Conservation (phyloP, 495 filamentous ascomycete species). For the Lasiosphaeria miniovina region DNA sequence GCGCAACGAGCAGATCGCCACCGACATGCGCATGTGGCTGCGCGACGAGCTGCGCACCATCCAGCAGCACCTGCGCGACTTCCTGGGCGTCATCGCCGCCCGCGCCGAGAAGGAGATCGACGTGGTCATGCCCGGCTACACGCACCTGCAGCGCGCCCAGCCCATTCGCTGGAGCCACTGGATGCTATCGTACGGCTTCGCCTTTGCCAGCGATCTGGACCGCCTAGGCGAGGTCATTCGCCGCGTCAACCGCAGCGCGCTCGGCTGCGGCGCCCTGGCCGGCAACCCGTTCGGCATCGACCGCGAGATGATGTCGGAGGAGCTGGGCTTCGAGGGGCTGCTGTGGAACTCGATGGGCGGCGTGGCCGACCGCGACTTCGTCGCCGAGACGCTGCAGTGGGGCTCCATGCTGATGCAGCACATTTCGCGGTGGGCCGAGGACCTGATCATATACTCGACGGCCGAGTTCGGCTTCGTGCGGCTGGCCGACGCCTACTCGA, state of each 20-base stretch:
- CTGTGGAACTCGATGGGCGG: constrained; percentile 81
- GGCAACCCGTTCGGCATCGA: constrained; percentile 91
- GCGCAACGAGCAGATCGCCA: constrained; percentile 91
- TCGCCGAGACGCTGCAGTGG: constrained; percentile 91
- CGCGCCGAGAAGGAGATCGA: constrained; percentile 75
- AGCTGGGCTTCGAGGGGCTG: constrained; percentile 81
- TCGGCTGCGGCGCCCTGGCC: constrained; percentile 85
- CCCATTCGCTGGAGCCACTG: constrained; percentile 88
- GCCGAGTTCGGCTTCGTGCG: constrained; percentile 80
- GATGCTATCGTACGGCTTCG: constrained; percentile 74
- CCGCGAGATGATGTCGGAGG: constrained; percentile 79
- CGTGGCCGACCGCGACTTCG: constrained; percentile 85
- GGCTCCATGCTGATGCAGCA: constrained; percentile 80
- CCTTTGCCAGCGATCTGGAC: constrained; percentile 75
- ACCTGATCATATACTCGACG: constrained; percentile 83
- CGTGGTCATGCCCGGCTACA: constrained; percentile 69
- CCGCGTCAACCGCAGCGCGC: constrained; percentile 73
- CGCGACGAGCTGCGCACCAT: constrained; percentile 72
- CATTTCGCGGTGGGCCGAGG: constrained; percentile 83
- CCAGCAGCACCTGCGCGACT: constrained; percentile 62
- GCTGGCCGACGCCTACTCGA: constrained; percentile 82
- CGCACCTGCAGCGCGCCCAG: constrained; percentile 88
- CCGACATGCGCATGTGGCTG: constrained; percentile 92
- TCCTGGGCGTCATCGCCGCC: constrained; percentile 68
- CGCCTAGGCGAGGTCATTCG: constrained; percentile 70